Conservation (phyloP, 495 filamentous ascomycete species). For the Oidiodendron maius region DNA sequence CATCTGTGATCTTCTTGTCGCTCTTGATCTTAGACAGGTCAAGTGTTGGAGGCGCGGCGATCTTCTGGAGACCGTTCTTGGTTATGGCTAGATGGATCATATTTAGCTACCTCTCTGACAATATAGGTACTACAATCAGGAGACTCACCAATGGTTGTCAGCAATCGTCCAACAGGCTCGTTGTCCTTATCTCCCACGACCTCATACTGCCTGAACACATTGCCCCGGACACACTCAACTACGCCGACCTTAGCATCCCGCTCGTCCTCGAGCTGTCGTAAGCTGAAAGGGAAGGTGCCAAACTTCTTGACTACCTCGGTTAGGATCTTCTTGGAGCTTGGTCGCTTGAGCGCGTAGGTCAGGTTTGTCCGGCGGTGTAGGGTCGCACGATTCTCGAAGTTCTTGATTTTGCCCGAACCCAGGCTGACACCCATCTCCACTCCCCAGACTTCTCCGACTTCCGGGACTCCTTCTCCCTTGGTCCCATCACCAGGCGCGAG, state of each 20-base stretch:
- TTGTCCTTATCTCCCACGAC: constrained; percentile 88
- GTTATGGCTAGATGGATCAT: constrained; percentile 68
- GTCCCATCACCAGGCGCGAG: constrained; percentile 76
- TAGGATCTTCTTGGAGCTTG: constrained; percentile 81
- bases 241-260: constrained; percentile 93
- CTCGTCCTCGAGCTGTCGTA: constrained; percentile 96
- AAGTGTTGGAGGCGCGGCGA: constrained; percentile 65
- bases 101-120: constrained; percentile 20
- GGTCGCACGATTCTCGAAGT: constrained; percentile 76
- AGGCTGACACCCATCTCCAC: constrained; percentile 90
- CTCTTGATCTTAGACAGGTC: constrained; percentile 78
- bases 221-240: constrained; percentile 86
- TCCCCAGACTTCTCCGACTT: constrained; percentile 95
- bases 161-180: constrained; percentile 72
- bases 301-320: constrained; percentile 96
- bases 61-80: constrained; percentile 88
- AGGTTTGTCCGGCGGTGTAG: constrained; percentile 88
- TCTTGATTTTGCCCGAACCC: constrained; percentile 92
- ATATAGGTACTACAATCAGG: not conserved
- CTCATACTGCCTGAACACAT: constrained; percentile 91
- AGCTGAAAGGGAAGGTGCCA: constrained; percentile 93
- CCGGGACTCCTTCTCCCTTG: constrained; percentile 86
- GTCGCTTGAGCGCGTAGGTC: constrained; percentile 86
- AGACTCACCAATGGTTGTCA: constrained; percentile 83
- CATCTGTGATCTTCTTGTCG: constrained; percentile 96